phyloP scores from a whole-genome alignment of 345 rosid genomes.

The Erucastrum elatum region DNA sequence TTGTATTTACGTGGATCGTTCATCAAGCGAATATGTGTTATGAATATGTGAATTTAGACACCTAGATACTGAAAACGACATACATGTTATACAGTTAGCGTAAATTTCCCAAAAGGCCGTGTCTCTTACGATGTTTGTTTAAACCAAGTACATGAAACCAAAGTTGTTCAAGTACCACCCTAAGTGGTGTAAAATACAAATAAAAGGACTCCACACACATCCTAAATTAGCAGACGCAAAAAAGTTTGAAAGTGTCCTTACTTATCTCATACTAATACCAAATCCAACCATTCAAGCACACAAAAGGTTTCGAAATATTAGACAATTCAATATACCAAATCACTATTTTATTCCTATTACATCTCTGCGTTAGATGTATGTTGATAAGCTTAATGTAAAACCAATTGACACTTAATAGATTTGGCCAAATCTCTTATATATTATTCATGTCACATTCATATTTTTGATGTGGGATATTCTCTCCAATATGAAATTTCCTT shows the following conservation, averaged over 20 bases:
- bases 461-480: too few relatives aligned
- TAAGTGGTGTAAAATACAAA: constrained; percentile 20
- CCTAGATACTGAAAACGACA: constrained; percentile 36
- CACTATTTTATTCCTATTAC: neutral
- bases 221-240: neutral
- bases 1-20: too few relatives aligned
- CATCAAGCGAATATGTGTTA: too few relatives aligned
- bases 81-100: constrained; percentile 8
- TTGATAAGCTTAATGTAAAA: too few relatives aligned
- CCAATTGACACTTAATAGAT: too few relatives aligned
- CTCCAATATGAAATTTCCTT: too few relatives aligned
- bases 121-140: constrained; percentile 30
- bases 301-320: neutral
- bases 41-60: too few relatives aligned
- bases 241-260: constrained; percentile 21
- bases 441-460: too few relatives aligned
- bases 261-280: neutral
- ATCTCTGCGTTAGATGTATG: neutral
- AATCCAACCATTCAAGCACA: neutral
- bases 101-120: constrained; percentile 19
- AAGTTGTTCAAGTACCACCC: constrained; percentile 7
- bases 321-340: neutral
- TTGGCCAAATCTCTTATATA: too few relatives aligned
- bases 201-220: neutral
- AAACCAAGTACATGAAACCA: constrained; percentile 37